A percentile compares a stretch with the other conserved stretches of the same genome.
phyloP scores from a whole-genome alignment of 1,139 yeast species.

The Hanseniaspora uvarum region DNA sequence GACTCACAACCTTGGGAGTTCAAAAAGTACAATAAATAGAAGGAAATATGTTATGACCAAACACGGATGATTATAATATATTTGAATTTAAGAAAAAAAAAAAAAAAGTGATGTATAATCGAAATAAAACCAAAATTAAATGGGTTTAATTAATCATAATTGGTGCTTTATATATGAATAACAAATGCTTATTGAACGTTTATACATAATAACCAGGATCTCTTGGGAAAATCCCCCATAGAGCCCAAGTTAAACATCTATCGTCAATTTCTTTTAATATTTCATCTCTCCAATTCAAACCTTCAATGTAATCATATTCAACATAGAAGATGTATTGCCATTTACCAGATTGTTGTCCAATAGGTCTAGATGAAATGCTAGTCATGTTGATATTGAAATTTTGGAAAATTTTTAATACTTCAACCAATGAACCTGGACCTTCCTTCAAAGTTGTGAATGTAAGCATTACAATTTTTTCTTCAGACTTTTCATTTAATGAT shows the following conservation, averaged over 20 bases:
- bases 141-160: too few relatives aligned
- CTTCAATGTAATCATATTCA: slow-evolving; percentile 38
- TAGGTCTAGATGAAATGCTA: slow-evolving; percentile 61
- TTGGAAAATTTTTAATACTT: slow-evolving; percentile 52
- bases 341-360: slow-evolving; percentile 20
- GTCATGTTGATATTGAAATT: slow-evolving; percentile 52
- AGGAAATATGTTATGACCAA: neutral
- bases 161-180: too few relatives aligned
- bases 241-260: slow-evolving; percentile 29
- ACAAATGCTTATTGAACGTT: too few relatives aligned
- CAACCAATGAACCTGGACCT: slow-evolving; percentile 66
- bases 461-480: slow-evolving; percentile 40
- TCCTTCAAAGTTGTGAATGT: slow-evolving; percentile 60
- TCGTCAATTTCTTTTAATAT: slow-evolving; percentile 26
- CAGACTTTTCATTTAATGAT: slow-evolving; percentile 4
- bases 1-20: slow-evolving; percentile 91
- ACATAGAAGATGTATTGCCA: slow-evolving; percentile 84
- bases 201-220: slow-evolving; percentile 30
- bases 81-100: too few relatives aligned
- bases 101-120: too few relatives aligned
- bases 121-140: too few relatives aligned
- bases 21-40: slow-evolving; percentile 58
- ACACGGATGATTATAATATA: neutral
- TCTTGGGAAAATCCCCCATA: slow-evolving; percentile 36
- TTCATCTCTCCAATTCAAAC: slow-evolving; percentile 22